phyloP scores from a whole-genome alignment of 192 early-diverging fungal genomes.

The Cetraspora pellucida region DNA sequence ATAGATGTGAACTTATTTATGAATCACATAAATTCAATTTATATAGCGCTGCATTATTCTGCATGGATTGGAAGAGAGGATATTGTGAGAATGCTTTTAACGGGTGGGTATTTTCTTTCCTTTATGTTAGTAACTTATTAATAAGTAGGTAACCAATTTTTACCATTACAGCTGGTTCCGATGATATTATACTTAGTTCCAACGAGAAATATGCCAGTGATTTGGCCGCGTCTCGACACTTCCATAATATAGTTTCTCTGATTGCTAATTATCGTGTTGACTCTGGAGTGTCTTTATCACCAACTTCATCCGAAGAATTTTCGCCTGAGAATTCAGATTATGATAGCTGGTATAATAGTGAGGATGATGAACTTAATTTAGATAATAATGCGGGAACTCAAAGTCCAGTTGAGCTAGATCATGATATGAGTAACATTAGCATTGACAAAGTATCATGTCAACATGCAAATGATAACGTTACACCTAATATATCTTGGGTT shows the following conservation, averaged over 20 bases:
- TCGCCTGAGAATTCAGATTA: constrained; percentile 17
- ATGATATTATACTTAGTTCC: constrained; percentile 14
- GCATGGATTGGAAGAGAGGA: constrained; percentile 53
- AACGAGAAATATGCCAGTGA: constrained; percentile 27
- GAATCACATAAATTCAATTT: not conserved
- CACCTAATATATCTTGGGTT: constrained; percentile 29
- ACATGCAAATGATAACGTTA: not conserved
- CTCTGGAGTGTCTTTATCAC: constrained; percentile 30
- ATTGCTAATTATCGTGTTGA: constrained; percentile 20
- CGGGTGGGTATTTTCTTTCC: not conserved
- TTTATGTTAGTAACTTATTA: not conserved
- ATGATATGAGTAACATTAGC: not conserved
- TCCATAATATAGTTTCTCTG: constrained; percentile 16
- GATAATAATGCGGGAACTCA: constrained; percentile 38
- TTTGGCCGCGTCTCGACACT: constrained; percentile 12
- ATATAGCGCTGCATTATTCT: constrained; percentile 66
- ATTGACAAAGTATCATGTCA: not conserved
- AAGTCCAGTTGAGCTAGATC: constrained; percentile 29
- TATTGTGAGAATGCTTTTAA: constrained; percentile 58
- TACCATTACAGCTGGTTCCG: constrained; percentile 2
- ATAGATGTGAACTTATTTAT: not conserved
- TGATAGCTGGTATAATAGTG: constrained; percentile 36
- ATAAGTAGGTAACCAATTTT: not conserved
- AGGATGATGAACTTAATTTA: constrained; percentile 31
- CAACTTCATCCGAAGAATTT: constrained; percentile 27